Evolutionary conservation across 345 rosid genomes (phyloP), one percentile per base, ranked within the genome.

Genomic region (Erysimum cheiranthoides): DNA sequence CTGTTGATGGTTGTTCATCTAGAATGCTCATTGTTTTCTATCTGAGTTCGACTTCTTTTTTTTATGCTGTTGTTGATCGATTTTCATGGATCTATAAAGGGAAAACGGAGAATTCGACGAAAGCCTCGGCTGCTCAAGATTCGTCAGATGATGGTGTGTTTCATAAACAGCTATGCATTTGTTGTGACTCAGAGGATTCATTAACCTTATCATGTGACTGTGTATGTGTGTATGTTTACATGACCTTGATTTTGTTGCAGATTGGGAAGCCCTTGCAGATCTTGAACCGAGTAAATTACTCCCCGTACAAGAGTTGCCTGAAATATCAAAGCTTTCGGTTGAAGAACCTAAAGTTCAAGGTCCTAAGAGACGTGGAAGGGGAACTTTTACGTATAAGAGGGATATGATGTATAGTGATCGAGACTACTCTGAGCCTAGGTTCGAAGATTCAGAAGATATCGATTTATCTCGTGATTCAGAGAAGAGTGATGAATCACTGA

Each of bases 211-310:
- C 34, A 12, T 70, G 59, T 0, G 0, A 45, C 34, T n/a, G 0
- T 61, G 12, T 47, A 13, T 32, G 45, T 68, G 38, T 42, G 21
- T 71, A 46, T 59, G 49, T 45, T 76, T 30, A 73, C 18, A 13
- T 32, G 62, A 30, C 0, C 21, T 66, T 25, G 6, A 10, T 51
- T 0, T 39, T 73, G 66, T 56, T 68, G 77, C 84, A 90, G 97
- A 95, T 81, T 92, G 99, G 96, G 98, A 95, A 84, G 93, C 90
- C 6, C 74, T 88, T 45, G 98, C 90, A 5, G 98, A 92, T 85
- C 69, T 78, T 75, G 85, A 84, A 16, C 91, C 92, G 1, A 69
- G 73, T 70, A 84, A 84, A 53, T 76, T 95, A 64, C 86, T 90
- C 36, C 66, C 88, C 11, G 73, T 87, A 25, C 83, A 83, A 46